Conservation (phyloP, 2,329 filamentous ascomycete species). For the Acephala macrosclerotiorum region DNA sequence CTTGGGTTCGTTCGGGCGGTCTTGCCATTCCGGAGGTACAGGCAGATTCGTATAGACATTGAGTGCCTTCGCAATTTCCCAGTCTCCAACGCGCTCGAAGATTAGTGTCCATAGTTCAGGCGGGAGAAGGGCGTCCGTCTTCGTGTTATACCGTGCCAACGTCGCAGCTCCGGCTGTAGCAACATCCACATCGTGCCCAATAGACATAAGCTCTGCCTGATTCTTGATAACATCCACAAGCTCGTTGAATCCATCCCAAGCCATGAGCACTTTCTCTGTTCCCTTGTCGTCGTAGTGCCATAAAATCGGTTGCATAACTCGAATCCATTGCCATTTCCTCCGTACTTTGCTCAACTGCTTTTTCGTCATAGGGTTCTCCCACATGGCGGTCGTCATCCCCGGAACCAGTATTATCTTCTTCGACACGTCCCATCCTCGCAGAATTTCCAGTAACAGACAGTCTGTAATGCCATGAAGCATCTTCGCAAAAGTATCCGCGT, state of each 20-base stretch:
- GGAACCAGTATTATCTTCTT: slow-evolving; percentile 88
- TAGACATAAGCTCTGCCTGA: slow-evolving; percentile 76
- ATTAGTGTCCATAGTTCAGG: slow-evolving; percentile 91
- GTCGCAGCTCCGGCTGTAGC: slow-evolving; percentile 47
- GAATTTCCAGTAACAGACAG: slow-evolving; percentile 79
- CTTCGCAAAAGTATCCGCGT: slow-evolving; percentile 83
- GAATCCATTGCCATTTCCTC: slow-evolving; percentile 86
- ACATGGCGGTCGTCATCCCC: slow-evolving; percentile 88
- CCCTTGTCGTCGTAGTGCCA: slow-evolving; percentile 76
- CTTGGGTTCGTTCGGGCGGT: slow-evolving; percentile 64
- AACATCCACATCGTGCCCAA: slow-evolving; percentile 70
- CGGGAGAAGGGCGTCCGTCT: slow-evolving; percentile 63
- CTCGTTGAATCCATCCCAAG: slow-evolving; percentile 73
- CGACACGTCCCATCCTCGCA: slow-evolving; percentile 86
- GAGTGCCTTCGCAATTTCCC: slow-evolving; percentile 86
- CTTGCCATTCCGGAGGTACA: slow-evolving; percentile 75
- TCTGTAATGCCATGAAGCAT: slow-evolving; percentile 88
- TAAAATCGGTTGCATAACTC: slow-evolving; percentile 79
- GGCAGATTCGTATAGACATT: slow-evolving; percentile 81
- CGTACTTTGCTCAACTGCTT: slow-evolving; percentile 86
- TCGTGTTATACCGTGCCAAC: slow-evolving; percentile 51
- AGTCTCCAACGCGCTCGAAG: slow-evolving; percentile 84
- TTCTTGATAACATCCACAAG: slow-evolving; percentile 79
- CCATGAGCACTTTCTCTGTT: slow-evolving; percentile 59
- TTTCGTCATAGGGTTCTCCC: slow-evolving; percentile 89